phyloP scores from a whole-genome alignment of 108 stramenopile species.

The Cyclotella atomus region DNA sequence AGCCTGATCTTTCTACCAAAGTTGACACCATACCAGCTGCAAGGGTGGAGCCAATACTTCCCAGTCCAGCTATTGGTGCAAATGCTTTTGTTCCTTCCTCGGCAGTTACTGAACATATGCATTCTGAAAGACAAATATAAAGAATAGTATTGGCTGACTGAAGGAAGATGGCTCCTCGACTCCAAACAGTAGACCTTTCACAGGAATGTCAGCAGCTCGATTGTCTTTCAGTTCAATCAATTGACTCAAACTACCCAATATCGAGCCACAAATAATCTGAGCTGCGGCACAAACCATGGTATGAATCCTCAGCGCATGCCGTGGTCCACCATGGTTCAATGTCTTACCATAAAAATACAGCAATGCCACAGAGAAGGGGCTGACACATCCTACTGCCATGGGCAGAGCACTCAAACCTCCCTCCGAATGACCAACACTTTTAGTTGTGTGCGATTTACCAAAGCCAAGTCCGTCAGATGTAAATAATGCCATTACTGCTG shows the following conservation, averaged over 20 bases:
- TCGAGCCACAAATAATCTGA: constrained; percentile 19
- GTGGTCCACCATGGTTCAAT: constrained; percentile 64
- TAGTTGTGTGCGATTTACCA: constrained; percentile 12
- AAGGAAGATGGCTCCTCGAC: constrained; percentile 5
- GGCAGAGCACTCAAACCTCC: constrained; percentile 72
- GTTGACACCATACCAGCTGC: constrained; percentile 59
- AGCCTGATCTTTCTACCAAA: constrained; percentile 47
- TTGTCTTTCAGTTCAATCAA: constrained; percentile 3
- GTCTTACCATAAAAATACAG: constrained; percentile 70
- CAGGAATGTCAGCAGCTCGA: not conserved
- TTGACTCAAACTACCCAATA: constrained; percentile 22
- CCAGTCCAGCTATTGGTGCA: constrained; percentile 75
- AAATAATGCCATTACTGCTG: constrained; percentile 73
- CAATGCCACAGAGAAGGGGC: constrained; percentile 67
- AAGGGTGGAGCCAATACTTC: constrained; percentile 67
- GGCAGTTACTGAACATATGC: constrained; percentile 81
- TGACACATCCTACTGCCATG: constrained; percentile 78
- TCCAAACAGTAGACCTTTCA: not conserved
- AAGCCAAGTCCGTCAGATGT: constrained; percentile 80
- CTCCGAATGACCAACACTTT: not conserved
- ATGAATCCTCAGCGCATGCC: constrained; percentile 61
- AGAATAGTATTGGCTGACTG: constrained; percentile 37
- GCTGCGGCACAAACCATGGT: constrained; percentile 52
- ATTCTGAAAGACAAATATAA: constrained; percentile 83
- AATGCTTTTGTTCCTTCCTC: constrained; percentile 78